Percentiles rank a stretch among this genome's conserved stretches.
These are phyloP conservation scores for Discostella stelligera DNA, from an alignment of 352 stramenopile species.

Conservation along the genomic window DNA sequence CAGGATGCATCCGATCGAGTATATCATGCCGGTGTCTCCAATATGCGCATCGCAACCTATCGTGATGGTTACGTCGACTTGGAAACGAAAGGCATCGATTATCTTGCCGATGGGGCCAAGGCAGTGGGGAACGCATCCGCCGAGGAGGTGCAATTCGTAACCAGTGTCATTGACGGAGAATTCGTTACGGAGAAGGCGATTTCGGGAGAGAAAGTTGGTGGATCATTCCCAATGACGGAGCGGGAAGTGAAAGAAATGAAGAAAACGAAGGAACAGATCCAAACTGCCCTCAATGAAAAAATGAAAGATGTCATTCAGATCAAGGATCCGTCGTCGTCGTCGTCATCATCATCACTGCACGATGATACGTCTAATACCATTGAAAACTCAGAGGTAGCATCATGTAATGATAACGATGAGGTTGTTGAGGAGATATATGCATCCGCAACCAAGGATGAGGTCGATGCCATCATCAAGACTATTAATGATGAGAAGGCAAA, in stretches of 20 bases:
- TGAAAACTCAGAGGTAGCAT: constrained; percentile 13
- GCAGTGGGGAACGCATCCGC: constrained; percentile 63
- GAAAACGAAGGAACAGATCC: constrained; percentile 63
- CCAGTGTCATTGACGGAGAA: constrained; percentile 65
- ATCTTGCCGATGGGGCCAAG: constrained; percentile 71
- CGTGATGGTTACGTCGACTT: constrained; percentile 74
- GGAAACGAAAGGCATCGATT: constrained; percentile 64
- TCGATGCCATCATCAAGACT: constrained; percentile 72
- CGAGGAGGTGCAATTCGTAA: constrained; percentile 85
- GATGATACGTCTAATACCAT: constrained; percentile 7
- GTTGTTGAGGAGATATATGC: constrained; percentile 69
- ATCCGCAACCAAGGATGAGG: constrained; percentile 70
- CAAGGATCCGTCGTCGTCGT: constrained; percentile 34
- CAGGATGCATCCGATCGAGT: constrained; percentile 79
- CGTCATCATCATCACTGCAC: background rate
- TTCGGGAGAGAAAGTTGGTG: constrained; percentile 45
- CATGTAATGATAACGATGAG: constrained; percentile 42
- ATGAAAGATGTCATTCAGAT: constrained; percentile 73
- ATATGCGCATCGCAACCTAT: constrained; percentile 66
- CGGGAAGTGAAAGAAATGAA: constrained; percentile 69
- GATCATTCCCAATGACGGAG: constrained; percentile 66
- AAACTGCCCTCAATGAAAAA: constrained; percentile 59
- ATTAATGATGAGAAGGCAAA: constrained; percentile 79
- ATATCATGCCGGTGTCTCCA: constrained; percentile 80
- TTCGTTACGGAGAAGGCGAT: constrained; percentile 78